phyloP scores from a whole-genome alignment of 164 flowering plant genomes.

The Vitis amurensis region DNA sequence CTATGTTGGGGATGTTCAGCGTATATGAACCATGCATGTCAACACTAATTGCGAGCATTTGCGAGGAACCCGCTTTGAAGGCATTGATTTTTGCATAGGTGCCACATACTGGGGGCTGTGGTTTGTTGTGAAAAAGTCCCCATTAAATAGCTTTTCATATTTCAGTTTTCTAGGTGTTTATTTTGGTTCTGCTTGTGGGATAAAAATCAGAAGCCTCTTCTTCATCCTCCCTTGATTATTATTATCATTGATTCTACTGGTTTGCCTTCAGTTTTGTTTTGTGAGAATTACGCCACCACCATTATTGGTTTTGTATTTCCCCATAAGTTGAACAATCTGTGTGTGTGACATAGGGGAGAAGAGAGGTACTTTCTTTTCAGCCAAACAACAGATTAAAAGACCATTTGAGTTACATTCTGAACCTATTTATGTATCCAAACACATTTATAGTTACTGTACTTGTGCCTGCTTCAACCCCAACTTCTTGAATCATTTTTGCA shows the following conservation, averaged over 20 bases:
- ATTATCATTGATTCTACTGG: slow-evolving; percentile 2
- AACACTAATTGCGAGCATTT: slow-evolving; percentile 6
- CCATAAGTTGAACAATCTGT: too few species aligned
- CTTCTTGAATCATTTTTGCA: too few species aligned
- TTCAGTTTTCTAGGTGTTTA: slow-evolving; percentile 8
- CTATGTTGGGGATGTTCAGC: slow-evolving; percentile 8
- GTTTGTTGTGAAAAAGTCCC: slow-evolving; percentile 16
- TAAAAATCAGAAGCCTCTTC: background rate
- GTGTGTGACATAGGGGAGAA: too few species aligned
- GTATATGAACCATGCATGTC: slow-evolving; percentile 3
- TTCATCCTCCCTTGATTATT: background rate
- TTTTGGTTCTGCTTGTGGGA: slow-evolving; percentile 4
- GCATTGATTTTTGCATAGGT: slow-evolving; percentile 35
- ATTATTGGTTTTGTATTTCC: too few species aligned
- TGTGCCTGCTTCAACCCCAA: too few species aligned
- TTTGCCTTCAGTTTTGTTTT: slow-evolving; percentile 16
- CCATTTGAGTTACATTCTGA: too few species aligned
- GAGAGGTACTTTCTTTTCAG: too few species aligned
- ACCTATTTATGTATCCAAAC: too few species aligned
- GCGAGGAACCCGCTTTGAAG: slow-evolving; percentile 18
- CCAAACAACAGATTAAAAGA: too few species aligned
- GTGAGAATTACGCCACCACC: background rate
- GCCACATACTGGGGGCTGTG: slow-evolving; percentile 32
- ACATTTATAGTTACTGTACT: too few species aligned
- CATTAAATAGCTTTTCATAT: slow-evolving; percentile 15